phyloP scores from a whole-genome alignment of 2,329 filamentous ascomycete genomes.

The Fusarium irregulare region DNA sequence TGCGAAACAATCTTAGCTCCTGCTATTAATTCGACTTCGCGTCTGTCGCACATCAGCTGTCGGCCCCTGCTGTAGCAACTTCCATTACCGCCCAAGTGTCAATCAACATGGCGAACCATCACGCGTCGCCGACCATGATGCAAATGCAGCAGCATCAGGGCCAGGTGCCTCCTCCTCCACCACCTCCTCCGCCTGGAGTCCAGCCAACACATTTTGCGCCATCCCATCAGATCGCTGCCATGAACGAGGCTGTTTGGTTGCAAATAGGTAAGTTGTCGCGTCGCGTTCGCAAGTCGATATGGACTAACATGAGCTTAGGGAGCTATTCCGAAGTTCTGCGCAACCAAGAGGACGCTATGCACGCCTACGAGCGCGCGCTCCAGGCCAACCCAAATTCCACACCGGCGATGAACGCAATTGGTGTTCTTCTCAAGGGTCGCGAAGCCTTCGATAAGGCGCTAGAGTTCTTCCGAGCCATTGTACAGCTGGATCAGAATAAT shows the following conservation, averaged over 20 bases:
- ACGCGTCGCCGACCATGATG: constrained; percentile 84
- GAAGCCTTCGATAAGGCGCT: constrained; percentile 95
- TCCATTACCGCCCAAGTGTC: constrained; percentile 25
- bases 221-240: constrained; percentile 77
- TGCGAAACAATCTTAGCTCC: constrained; percentile 1
- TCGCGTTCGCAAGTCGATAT: constrained; percentile 23
- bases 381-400: constrained; percentile 89
- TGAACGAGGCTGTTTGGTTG: constrained; percentile 92
- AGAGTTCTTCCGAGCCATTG: constrained; percentile 89
- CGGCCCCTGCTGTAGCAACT: constrained; percentile 31
- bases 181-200: constrained; percentile 54
- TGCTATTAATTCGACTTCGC: constrained; percentile 21
- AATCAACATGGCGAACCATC: constrained; percentile 76
- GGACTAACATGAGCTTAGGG: constrained; percentile 64
- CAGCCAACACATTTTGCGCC: constrained; percentile 70
- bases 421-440: constrained; percentile 87
- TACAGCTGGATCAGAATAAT: constrained; percentile 89
- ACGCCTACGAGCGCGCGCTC: constrained; percentile 90
- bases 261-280: constrained; percentile 78
- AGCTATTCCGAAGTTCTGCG: constrained; percentile 88
- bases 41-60: constrained; percentile 30
- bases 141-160: constrained; percentile 72
- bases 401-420: constrained; percentile 92
- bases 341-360: constrained; percentile 87
- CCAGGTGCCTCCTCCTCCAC: constrained; percentile 67